Percentiles rank a stretch among this genome's conserved stretches.
Conservation (phyloP, 495 filamentous ascomycete genomes). For the Trichoderma gamsii region DNA sequence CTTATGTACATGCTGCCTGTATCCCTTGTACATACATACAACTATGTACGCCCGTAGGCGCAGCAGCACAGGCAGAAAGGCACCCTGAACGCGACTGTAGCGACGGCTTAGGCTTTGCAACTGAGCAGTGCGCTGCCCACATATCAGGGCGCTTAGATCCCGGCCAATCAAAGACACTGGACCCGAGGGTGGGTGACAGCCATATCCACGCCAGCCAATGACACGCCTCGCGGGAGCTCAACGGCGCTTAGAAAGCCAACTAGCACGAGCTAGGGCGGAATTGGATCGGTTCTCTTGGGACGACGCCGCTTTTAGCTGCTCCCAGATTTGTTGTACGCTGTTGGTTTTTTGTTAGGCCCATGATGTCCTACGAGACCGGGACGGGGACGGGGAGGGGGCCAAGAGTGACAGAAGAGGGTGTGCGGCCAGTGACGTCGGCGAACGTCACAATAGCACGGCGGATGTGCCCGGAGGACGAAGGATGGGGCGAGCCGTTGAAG, state of each 20-base stretch:
- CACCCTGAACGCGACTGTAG: background rate
- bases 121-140: slow-evolving; percentile 6
- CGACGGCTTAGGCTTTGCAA: slow-evolving; percentile 2
- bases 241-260: slow-evolving; percentile 8
- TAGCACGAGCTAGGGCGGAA: background rate
- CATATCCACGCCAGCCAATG: slow-evolving; percentile 1
- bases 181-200: slow-evolving; percentile 9
- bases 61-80: slow-evolving; percentile 12
- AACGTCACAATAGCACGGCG: slow-evolving; percentile 3
- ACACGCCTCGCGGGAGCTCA: background rate
- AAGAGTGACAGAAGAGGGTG: slow-evolving; percentile 6
- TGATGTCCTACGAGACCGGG: slow-evolving; percentile 2
- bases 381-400: background rate
- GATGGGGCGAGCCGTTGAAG: background rate
- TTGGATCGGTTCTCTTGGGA: slow-evolving; percentile 4
- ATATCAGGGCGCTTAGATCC: slow-evolving; percentile 14
- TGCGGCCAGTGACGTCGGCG: slow-evolving; percentile 11
- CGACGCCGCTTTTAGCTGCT: slow-evolving; percentile 8
- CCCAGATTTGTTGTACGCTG: background rate
- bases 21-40: background rate
- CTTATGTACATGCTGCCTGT: background rate
- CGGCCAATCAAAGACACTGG: slow-evolving; percentile 5
- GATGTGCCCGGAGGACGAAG: slow-evolving; percentile 5
- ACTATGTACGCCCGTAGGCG: background rate
- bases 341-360: background rate